phyloP scores from a whole-genome alignment of 352 stramenopile genomes.

The Phytophthora melonis region DNA sequence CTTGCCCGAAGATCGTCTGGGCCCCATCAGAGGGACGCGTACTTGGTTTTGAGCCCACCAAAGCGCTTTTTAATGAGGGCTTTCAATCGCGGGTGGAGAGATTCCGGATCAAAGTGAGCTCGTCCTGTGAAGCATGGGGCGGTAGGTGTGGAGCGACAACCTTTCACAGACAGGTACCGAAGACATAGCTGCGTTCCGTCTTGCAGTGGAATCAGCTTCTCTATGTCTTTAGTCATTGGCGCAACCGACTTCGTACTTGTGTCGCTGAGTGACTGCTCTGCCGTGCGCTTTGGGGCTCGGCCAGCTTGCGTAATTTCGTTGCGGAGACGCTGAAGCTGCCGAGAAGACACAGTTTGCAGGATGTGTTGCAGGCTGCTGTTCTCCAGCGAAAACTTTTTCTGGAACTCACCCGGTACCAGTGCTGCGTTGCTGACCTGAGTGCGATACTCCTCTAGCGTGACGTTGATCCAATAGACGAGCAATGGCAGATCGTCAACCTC shows the following conservation, averaged over 20 bases:
- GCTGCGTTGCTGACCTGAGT: background rate
- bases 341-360: background rate
- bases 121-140: background rate
- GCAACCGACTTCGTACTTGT: background rate
- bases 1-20: background rate
- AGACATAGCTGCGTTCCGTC: background rate
- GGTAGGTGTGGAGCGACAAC: background rate
- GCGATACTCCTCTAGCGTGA: background rate
- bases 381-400: constrained; percentile 1
- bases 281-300: background rate
- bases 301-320: background rate
- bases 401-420: background rate
- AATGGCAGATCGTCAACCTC: background rate
- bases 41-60: background rate
- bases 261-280: background rate
- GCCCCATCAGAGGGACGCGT: background rate
- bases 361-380: background rate
- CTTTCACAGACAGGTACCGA: background rate
- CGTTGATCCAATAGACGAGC: background rate
- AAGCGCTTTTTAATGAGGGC: background rate
- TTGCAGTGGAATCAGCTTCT: background rate
- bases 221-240: background rate
- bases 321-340: background rate
- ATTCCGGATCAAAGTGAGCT: background rate
- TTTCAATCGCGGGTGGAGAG: background rate